Conservation (phyloP, 768 basidiomycete species). For the Tylopilus balloui region DNA sequence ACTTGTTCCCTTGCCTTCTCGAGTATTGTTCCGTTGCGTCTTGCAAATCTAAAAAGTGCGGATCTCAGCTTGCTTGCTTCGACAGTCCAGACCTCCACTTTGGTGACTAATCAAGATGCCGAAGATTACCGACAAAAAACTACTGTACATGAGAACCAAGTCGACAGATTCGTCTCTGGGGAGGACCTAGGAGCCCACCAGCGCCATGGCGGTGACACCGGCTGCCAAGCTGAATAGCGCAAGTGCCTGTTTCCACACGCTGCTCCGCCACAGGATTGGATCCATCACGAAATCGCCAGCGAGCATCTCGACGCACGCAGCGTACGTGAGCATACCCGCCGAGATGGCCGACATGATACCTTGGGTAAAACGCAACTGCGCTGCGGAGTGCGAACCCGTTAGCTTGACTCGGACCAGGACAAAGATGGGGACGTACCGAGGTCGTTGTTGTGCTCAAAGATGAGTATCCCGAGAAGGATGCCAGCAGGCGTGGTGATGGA, state of each 20-base stretch:
- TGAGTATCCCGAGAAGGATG: slow-evolving; percentile 53
- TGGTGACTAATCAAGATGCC: neutral
- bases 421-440: slow-evolving; percentile 17
- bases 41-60: neutral
- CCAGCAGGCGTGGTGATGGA: slow-evolving; percentile 72
- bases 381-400: slow-evolving; percentile 21
- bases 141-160: neutral
- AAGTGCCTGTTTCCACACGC: slow-evolving; percentile 39
- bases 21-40: too few relatives aligned
- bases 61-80: neutral
- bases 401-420: neutral
- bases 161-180: neutral
- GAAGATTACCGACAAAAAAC: neutral
- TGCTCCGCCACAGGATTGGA: slow-evolving; percentile 41
- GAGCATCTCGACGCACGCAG: slow-evolving; percentile 81
- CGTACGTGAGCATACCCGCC: slow-evolving; percentile 81
- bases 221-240: slow-evolving; percentile 57
- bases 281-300: slow-evolving; percentile 83
- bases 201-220: slow-evolving; percentile 63
- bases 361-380: slow-evolving; percentile 52
- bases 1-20: too few relatives aligned
- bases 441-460: slow-evolving; percentile 37
- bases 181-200: slow-evolving; percentile 37
- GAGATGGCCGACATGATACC: slow-evolving; percentile 80
- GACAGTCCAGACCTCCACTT: neutral